phyloP scores from a whole-genome alignment of 2,329 filamentous ascomycete genomes.

The Penicillium hordei region DNA sequence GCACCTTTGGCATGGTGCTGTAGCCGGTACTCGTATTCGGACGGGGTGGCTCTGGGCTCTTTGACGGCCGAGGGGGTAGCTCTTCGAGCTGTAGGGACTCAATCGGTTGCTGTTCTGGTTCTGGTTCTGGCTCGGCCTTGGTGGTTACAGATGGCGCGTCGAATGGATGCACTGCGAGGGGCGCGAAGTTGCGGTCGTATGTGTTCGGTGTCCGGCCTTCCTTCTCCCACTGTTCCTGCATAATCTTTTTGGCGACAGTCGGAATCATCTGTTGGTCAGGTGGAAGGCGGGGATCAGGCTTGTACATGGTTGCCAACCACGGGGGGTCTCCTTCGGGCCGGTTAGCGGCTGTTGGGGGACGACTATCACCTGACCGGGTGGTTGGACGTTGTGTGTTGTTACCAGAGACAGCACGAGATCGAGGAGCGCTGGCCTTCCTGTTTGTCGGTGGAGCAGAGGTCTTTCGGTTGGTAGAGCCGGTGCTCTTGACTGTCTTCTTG shows the following conservation, averaged over 20 bases:
- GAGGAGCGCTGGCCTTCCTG: conserved; percentile 41
- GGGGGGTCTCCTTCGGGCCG: conserved; percentile 91
- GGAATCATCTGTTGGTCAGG: conserved; percentile 95
- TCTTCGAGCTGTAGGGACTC: conserved; percentile 14
- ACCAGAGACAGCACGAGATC: conserved; percentile 36
- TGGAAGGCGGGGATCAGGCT: conserved; percentile 88
- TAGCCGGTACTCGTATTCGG: conserved; percentile 50
- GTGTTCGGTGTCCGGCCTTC: conserved; percentile 82
- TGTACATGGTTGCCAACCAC: conserved; percentile 93
- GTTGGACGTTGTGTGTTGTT: conserved; percentile 55
- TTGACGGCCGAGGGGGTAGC: conserved; percentile 26
- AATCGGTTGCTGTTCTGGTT: conserved; percentile 6
- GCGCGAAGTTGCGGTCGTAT: conserved; percentile 85
- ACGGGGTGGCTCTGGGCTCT: conserved; percentile 35
- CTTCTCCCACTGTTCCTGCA: conserved; percentile 93
- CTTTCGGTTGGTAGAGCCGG: conserved; percentile 37
- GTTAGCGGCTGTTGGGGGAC: conserved; percentile 57
- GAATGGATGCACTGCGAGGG: conserved; percentile 58
- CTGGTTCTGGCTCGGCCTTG: conserved; percentile 14
- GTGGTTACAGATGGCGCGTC: conserved; percentile 27
- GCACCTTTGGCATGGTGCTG: conserved; percentile 51
- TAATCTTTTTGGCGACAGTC: conserved; percentile 84
- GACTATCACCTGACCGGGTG: conserved; percentile 59
- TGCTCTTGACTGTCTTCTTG: conserved; percentile 33
- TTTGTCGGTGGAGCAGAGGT: conserved; percentile 39